These are phyloP conservation scores for Mortierella sp. DNA, from an alignment of 371 early-diverging fungal species.

Conservation along the genomic window DNA sequence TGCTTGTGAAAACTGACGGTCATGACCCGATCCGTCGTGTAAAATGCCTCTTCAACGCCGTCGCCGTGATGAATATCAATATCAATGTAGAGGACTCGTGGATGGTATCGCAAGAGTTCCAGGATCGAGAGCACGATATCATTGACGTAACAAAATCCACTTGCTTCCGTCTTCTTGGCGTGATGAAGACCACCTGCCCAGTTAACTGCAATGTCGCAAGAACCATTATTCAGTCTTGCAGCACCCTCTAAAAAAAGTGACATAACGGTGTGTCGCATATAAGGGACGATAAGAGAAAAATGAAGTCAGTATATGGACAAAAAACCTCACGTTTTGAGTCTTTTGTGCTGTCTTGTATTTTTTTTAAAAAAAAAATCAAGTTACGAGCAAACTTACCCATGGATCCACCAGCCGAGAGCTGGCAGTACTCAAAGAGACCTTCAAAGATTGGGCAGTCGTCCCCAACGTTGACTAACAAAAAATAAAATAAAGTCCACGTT, in stretches of 20 bases:
- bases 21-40: constrained; percentile 99
- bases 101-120: constrained; percentile 93
- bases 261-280: no score
- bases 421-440: constrained; percentile 96
- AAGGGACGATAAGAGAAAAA: no score
- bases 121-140: constrained; percentile 98
- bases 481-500: not conserved
- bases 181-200: constrained; percentile 99
- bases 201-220: constrained; percentile 96
- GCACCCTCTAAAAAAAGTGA: constrained; percentile 79
- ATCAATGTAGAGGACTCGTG: constrained; percentile 98
- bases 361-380: constrained; percentile 68
- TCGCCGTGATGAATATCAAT: constrained; percentile 99
- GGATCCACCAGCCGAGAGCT: constrained; percentile 94
- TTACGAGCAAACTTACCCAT: constrained; percentile 67
- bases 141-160: constrained; percentile 99
- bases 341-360: constrained; percentile 91
- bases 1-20: constrained; percentile 99
- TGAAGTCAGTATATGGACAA: no score
- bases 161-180: constrained; percentile 96
- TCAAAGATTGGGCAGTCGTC: constrained; percentile 99
- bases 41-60: constrained; percentile 99
- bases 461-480: constrained; percentile 80
- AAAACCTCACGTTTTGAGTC: no score
- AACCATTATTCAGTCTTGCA: constrained; percentile 87